Base-by-base conservation (phyloP, 2,329 filamentous ascomycete species). In the Cladosporium velox region DNA sequence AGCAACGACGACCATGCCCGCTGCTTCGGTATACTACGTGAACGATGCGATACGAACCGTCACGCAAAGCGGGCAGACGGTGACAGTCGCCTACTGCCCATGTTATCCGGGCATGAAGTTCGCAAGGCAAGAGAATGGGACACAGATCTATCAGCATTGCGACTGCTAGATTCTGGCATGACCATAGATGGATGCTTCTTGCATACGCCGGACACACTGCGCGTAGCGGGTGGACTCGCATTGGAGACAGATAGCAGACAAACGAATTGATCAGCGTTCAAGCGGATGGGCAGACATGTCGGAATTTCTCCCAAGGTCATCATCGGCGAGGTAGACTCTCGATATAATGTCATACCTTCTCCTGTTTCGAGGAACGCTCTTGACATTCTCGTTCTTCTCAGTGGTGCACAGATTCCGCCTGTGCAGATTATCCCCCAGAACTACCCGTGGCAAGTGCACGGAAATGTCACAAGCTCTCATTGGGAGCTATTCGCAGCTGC, bases 51-150 rank as follows among this genome's bases (percentile, higher is more conserved):
- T n/a, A 51, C 26, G 59, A 12, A 55, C 44, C 5, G 34, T 38
- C 3, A 59, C 63, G 21, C 26, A 35, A 10, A 38, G 32, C 28
- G 63, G 63, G 3, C 10, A 35, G 41, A 49, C 47, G 3, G 52
- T 65, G 54, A 65, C 63, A 12, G 63, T 65, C 28, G 63, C 63
- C 10, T 65, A 65, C 41, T 65, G 63, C 32, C 63, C 63, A 18
- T 65, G 63, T 12, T 65, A 65, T 12, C 63, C 63, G 1, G 63
- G 63, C 8, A 59, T 65, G 54, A 65, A 65, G 21, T 65, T 65
- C 30, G 63, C 63, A 10, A 59, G 63, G 30, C 38, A 47, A 35
- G 28, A 65, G n/a, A 65, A 65, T n/a, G 63, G 24, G 2, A 65
- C 54, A 1, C 47, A 35, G 15, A 28, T 65, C 18, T 65, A 65